Base-by-base conservation (phyloP, 139 green algal species). In the Tetradesmus lagerheimii region DNA sequence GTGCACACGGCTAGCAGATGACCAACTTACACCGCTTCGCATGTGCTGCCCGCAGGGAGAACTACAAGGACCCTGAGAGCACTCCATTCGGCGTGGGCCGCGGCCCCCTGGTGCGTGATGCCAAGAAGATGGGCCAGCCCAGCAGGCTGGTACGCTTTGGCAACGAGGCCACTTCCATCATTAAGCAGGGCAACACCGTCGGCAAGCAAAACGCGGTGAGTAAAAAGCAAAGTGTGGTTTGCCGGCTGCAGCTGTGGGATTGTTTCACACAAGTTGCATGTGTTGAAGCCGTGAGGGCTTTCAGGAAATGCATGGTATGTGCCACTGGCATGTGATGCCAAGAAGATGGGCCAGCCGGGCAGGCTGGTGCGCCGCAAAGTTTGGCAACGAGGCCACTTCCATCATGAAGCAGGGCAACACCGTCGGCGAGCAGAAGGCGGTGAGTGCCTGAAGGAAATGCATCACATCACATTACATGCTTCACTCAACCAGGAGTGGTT, bases 291-390 rank as follows among this genome's bases (percentile, higher is more conserved):
- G n/a, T n/a, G n/a, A n/a, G n/a, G n/a, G n/a, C n/a, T n/a, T n/a
- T n/a, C n/a, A n/a, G n/a, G n/a, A n/a, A n/a, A n/a, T n/a, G n/a
- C n/a, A n/a, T n/a, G n/a, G n/a, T n/a, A n/a, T n/a, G n/a, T n/a
- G n/a, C 81, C 81, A 3, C 31, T 87, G 81, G 81, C 77, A 31
- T n/a, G 81, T 34, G 50, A 77, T 34, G 81, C 50, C 8, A 77
- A 76, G 81, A 76, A 66, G 53, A 87, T 87, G 82, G 45, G 37
- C 16, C 82, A 87, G 82, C 82, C 82, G 0, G 66, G 82, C 82
- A 50, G 37, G 25, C 43, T 71, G 35, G 15, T 57, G 35, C 35
- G 35, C 53, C n/a, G n/a, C n/a, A n/a, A n/a, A n/a, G n/a, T 50
- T 87, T 9, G 35, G 35, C 53, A 77, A 53, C n/a, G 82, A n/a